A percentile compares a stretch with the other conserved stretches of the same genome.
Conservation (phyloP, 129 eudicot genomes). For the Centella asiatica region DNA sequence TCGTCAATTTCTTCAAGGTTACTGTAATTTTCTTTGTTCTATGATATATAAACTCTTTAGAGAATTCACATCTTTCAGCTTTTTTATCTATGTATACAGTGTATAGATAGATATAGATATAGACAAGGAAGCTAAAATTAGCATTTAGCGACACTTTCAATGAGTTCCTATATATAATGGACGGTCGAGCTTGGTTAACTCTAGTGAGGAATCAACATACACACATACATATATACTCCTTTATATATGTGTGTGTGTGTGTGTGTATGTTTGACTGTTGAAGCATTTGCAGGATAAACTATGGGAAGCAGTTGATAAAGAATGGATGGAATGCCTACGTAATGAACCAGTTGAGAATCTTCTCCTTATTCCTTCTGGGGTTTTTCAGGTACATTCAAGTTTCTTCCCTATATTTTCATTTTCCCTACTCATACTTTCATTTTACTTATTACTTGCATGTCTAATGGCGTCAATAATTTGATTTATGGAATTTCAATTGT, state of each 20-base stretch:
- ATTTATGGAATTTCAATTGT: no score
- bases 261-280: neutral
- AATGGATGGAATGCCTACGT: conserved; percentile 72
- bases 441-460: no score
- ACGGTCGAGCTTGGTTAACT: no score
- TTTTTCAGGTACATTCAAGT: conserved; percentile 32
- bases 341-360: conserved; percentile 41
- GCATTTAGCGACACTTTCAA: no score
- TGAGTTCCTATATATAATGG: no score
- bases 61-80: no score
- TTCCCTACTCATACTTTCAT: neutral
- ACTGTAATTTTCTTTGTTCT: no score
- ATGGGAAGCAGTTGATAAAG: conserved; percentile 81
- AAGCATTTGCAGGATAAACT: conserved; percentile 47
- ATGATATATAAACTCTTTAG: no score
- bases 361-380: conserved; percentile 37
- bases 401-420: neutral
- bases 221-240: neutral
- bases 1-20: conserved; percentile 78
- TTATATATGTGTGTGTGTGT: neutral
- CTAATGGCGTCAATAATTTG: no score
- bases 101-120: no score
- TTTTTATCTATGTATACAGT: neutral
- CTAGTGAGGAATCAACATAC: no score
- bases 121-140: no score